Base-by-base conservation (phyloP, 345 rosid species). In the Trapa incisa region DNA sequence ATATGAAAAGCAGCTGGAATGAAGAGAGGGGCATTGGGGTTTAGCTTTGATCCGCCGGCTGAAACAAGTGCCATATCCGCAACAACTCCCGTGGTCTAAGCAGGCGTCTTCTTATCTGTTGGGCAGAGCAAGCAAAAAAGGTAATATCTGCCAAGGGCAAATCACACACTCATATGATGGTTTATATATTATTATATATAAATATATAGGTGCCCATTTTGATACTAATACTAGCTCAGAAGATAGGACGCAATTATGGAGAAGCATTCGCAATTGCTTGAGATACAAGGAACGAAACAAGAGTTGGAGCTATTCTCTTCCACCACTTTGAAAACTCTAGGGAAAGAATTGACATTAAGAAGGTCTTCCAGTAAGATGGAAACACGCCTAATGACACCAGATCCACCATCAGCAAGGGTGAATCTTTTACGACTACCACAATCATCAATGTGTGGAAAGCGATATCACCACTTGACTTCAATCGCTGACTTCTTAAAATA, bases 21-120 rank as follows among this genome's bases (percentile, higher is more conserved):
- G 67, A 89, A 89, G 0, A 87, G 81, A 0, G 98, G 91, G n/a
- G 98, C 98, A 72, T 92, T 70, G 0, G 98, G 98, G 78, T 92
- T 87, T 77, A 92, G 67, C 0, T 84, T 83, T 3, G 48, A 92
- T 65, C 85, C 78, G 76, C 88, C 79, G 77, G 86, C 85, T 48
- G 93, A 86, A 61, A 89, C 94, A 57, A 87, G 81, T 53, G 96
- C 97, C 97, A 87, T 89, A 64, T 35, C 47, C 65, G 65, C 45
- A 65, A 65, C 66, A 37, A 13, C 68, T 65, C 71, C 68, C 29
- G 29, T 22, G 61, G n/a, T 37, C 52, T 69, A 62, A 65, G 39
- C 33, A 22, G 2, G 35, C 22, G 8, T 47, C 69, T 65, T 64
- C 52, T 38, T 63, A 70, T 65, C 65, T 65, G 69, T 66, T 57